These are phyloP conservation scores for Ephemerocybe angulata DNA, from an alignment of 768 basidiomycete species.

Conservation along the genomic window DNA sequence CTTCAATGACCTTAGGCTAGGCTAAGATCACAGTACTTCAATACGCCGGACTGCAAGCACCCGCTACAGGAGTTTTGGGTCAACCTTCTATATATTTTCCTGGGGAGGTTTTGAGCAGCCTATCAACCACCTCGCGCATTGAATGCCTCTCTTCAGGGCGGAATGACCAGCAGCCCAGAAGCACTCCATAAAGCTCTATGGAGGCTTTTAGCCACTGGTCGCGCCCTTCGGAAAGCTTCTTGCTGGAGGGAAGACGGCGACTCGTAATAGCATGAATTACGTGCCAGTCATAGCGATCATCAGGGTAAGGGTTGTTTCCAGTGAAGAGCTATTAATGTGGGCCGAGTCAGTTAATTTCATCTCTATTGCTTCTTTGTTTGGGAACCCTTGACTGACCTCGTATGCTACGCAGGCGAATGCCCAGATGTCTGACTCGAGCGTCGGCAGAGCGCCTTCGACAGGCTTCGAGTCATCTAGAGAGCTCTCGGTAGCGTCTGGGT, in stretches of 20 bases:
- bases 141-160: conserved; percentile 12
- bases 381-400: conserved; percentile 19
- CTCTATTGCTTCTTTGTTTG: too few species aligned
- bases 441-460: conserved; percentile 8
- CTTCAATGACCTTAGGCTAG: too few species aligned
- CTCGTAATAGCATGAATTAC: conserved; percentile 23
- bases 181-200: neutral
- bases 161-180: conserved; percentile 16
- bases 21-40: too few species aligned
- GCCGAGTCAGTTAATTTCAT: neutral
- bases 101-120: neutral
- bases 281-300: conserved; percentile 20
- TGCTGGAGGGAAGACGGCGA: conserved; percentile 15
- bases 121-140: conserved; percentile 9
- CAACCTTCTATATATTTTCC: too few species aligned
- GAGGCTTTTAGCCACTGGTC: conserved; percentile 3
- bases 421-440: conserved; percentile 26
- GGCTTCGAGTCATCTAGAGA: neutral
- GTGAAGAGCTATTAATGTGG: conserved; percentile 19
- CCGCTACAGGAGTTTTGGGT: neutral
- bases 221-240: conserved; percentile 1
- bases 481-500: neutral
- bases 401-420: conserved; percentile 29
- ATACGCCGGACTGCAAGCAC: too few species aligned
- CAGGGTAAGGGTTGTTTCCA: conserved; percentile 23